A percentile compares a stretch with the other conserved stretches of the same genome.
phyloP scores from a whole-genome alignment of 2,329 filamentous ascomycete species.

The Didymella lethalis region DNA sequence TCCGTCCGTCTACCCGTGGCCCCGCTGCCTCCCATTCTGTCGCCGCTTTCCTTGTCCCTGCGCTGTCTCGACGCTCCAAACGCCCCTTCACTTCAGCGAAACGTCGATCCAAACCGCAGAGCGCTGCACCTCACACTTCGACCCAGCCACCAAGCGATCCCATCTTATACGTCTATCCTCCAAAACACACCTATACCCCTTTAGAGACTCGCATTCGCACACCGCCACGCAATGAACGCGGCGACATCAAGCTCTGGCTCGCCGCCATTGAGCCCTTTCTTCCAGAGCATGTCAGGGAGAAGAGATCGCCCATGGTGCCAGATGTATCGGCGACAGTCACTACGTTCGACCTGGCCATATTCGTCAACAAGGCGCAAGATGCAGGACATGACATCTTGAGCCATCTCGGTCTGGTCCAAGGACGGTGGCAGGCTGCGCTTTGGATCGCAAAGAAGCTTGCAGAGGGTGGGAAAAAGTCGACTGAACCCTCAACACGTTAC shows the following conservation, averaged over 20 bases:
- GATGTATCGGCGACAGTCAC: slow-evolving; percentile 31
- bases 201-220: slow-evolving; percentile 26
- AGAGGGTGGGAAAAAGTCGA: slow-evolving; percentile 39
- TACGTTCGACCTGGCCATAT: slow-evolving; percentile 36
- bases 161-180: slow-evolving; percentile 6
- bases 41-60: slow-evolving; percentile 48
- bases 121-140: slow-evolving; percentile 4
- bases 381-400: slow-evolving; percentile 51
- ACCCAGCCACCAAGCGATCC: slow-evolving; percentile 6
- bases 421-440: slow-evolving; percentile 54
- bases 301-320: slow-evolving; percentile 3
- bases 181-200: slow-evolving; percentile 20
- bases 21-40: slow-evolving; percentile 35
- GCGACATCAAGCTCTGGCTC: slow-evolving; percentile 46
- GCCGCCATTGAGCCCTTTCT: slow-evolving; percentile 48
- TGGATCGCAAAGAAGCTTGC: slow-evolving; percentile 57
- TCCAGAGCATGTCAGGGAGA: slow-evolving; percentile 43
- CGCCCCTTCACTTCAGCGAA: slow-evolving; percentile 39
- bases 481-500: slow-evolving; percentile 20
- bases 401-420: slow-evolving; percentile 51
- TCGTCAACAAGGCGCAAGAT: slow-evolving; percentile 40
- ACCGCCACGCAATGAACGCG: slow-evolving; percentile 29
- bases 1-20: slow-evolving; percentile 38
- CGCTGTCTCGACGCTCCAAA: slow-evolving; percentile 32
- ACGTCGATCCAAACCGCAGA: slow-evolving; percentile 24